Evolutionary conservation across 768 basidiomycete genomes (phyloP), one percentile per base, ranked within the genome.

Genomic region (Mycena maculata): DNA sequence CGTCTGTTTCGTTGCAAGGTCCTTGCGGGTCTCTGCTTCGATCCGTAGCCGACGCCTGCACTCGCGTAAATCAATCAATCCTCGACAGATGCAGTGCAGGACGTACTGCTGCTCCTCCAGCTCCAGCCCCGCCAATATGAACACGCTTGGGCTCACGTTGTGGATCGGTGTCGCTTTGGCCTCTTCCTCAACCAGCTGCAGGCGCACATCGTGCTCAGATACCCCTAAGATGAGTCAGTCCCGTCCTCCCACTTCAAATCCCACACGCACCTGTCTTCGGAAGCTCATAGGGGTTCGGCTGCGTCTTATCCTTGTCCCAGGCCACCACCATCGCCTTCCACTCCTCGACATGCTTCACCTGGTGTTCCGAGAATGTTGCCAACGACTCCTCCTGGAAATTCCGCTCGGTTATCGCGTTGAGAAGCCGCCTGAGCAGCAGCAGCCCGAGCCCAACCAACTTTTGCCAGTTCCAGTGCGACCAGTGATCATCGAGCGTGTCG

Each of bases 31-130:
- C 20, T 58, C 42, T 6, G 57, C 44, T 9, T 25, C n/a, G 41
- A 58, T 58, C 8, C 44, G 57, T 1, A n/a, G n/a, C n/a, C n/a
- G n/a, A n/a, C 31, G 57, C 30, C 57, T 58, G 31, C 36, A 9
- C 10, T 16, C 36, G 16, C 36, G 36, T 38, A 9, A 38, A 16
- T 9, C 36, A 38, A 9, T 38, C 36, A 38, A 38, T 38, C 36
- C 36, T 9, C 36, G 16, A 9, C 36, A 16, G 16, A 16, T 6
- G 22, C 3, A 3, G 20, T n/a, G n/a, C n/a, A n/a, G 20, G 10
- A 60, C 65, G 4, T 23, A 61, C 65, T 67, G 65, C 3, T 25
- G 8, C 7, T 67, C 59, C 42, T 67, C 65, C 7, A 61, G 36
- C 18, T 67, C 59, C 16, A 67, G 8, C 3, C 65, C 64, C 13